Base-by-base conservation (phyloP, 2,329 filamentous ascomycete genomes). In the Epichloe amarillans region DNA sequence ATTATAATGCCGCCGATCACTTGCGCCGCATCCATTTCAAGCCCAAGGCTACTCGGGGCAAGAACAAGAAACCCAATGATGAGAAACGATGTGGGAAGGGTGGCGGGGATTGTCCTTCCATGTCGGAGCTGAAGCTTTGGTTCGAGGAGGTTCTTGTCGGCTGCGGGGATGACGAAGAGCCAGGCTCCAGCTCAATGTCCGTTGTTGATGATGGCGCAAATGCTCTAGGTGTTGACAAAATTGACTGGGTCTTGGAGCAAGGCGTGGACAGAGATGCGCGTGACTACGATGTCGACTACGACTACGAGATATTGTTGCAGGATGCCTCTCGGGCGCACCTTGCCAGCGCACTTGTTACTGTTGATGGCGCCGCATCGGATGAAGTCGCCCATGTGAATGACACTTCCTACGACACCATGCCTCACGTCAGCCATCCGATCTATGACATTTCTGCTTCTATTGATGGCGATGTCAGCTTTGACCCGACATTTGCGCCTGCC, bases 1-100 rank as follows among this genome's bases (percentile, higher is more conserved):
- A 96, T 69, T 96, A 97, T 69, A 97, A 97, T 60, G 91, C 90
- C 0, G 89, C 89, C 0, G 91, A 89, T 0, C 91, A 97, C 64
- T 76, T 97, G 8, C 79, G 90, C 41, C 82, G 91, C 47, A 84
- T 85, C 0, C 91, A 97, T 64, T 97, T 96, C 73, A 86, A 85
- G 62, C 83, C 73, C 49, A 79, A 78, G 66, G 62, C 69, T 2
- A 62, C 69, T 7, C 70, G 76, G 14, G 68, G 67, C 37, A 72
- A 72, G 59, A 69, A 67, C 44, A 71, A 68, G 59, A 59, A 55
- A 17, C 61, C 53, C 15, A 46, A 43, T 6, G 69, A 71, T 15
- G 74, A 77, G 60, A 77, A 72, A 63, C 71, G 75, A 14, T 76
- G 75, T 10, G 76, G 74, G 12, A 80, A 74, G 47, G 72, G 70